phyloP scores from a whole-genome alignment of 1,139 yeast species.

The Wickerhamiella infanticola region DNA sequence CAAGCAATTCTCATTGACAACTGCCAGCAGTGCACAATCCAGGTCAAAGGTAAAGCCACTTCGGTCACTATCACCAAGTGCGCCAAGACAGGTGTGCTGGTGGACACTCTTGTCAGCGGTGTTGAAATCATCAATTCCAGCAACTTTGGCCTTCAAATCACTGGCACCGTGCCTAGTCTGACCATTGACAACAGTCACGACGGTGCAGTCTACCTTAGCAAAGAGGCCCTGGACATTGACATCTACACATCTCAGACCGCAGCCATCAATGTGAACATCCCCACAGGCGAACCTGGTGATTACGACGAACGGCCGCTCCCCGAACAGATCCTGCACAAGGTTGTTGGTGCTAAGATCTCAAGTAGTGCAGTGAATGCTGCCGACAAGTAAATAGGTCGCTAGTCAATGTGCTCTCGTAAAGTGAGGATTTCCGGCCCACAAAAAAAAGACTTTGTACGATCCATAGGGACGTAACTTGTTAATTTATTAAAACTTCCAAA shows the following conservation, averaged over 20 bases:
- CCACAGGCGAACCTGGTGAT: slow-evolving; percentile 34
- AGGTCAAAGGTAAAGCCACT: slow-evolving; percentile 81
- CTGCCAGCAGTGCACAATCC: slow-evolving; percentile 57
- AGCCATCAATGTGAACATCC: slow-evolving; percentile 62
- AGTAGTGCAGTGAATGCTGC: slow-evolving; percentile 9
- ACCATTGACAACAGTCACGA: slow-evolving; percentile 80
- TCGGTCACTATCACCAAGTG: slow-evolving; percentile 73
- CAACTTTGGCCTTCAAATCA: slow-evolving; percentile 72
- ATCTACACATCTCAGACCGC: slow-evolving; percentile 61
- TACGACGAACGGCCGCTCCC: slow-evolving; percentile 29
- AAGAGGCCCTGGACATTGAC: slow-evolving; percentile 53
- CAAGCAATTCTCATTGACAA: slow-evolving; percentile 84
- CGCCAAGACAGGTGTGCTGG: slow-evolving; percentile 53
- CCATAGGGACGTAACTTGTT: too few species aligned
- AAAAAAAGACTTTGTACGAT: too few species aligned
- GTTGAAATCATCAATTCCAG: slow-evolving; percentile 71
- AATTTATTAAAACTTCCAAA: too few species aligned
- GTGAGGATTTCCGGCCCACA: too few species aligned
- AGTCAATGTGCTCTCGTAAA: too few species aligned
- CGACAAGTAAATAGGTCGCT: not conserved
- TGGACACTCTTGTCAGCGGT: slow-evolving; percentile 77
- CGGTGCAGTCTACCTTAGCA: slow-evolving; percentile 65
- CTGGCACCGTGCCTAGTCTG: slow-evolving; percentile 67
- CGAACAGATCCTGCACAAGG: slow-evolving; percentile 24
- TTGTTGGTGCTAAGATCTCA: slow-evolving; percentile 5